Evolutionary conservation across 345 rosid species (phyloP).

Genomic region (Syzygium grande): DNA sequence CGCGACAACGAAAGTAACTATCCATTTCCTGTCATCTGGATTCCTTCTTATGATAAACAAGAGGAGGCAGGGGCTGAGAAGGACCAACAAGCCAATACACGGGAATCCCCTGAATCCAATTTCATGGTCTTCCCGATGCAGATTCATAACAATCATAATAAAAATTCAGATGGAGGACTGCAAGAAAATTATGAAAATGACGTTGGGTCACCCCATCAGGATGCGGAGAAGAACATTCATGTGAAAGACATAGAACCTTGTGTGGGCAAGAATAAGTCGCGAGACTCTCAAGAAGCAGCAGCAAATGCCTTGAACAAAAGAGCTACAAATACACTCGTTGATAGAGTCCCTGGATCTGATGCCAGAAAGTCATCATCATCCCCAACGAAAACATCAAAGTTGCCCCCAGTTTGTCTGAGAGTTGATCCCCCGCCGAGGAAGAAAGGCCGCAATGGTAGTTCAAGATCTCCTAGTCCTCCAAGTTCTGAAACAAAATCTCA

Average conservation of each 20-base stretch:
- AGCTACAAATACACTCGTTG: not conserved
- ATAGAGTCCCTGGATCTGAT: slow-evolving; percentile 1
- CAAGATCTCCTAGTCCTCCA: slow-evolving; percentile 46
- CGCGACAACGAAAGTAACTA: slow-evolving; percentile 12
- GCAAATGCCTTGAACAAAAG: slow-evolving; percentile 2
- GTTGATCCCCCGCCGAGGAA: slow-evolving; percentile 56
- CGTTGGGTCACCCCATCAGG: slow-evolving; percentile 7
- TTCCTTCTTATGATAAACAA: slow-evolving; percentile 26
- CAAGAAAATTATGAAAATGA: not conserved
- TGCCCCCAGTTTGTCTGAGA: slow-evolving; percentile 63
- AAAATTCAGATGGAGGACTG: not conserved
- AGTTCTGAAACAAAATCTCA: slow-evolving; percentile 6
- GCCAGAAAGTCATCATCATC: slow-evolving; percentile 14
- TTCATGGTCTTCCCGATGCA: slow-evolving; percentile 2
- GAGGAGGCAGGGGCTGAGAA: slow-evolving; percentile 3
- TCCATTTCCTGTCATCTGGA: slow-evolving; percentile 40
- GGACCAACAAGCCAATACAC: not conserved
- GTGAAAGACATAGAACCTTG: slow-evolving; percentile 5
- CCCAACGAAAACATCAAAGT: slow-evolving; percentile 29
- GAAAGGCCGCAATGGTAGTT: slow-evolving; percentile 13
- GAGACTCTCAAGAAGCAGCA: not conserved
- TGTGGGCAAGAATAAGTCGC: slow-evolving; percentile 3
- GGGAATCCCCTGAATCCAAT: not conserved
- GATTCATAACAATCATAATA: not conserved
- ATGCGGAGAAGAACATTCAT: slow-evolving; percentile 7